Percentiles rank a stretch among this genome's conserved stretches.
phyloP scores from a whole-genome alignment of 2,329 filamentous ascomycete genomes.

The Aspergillus sp. region DNA sequence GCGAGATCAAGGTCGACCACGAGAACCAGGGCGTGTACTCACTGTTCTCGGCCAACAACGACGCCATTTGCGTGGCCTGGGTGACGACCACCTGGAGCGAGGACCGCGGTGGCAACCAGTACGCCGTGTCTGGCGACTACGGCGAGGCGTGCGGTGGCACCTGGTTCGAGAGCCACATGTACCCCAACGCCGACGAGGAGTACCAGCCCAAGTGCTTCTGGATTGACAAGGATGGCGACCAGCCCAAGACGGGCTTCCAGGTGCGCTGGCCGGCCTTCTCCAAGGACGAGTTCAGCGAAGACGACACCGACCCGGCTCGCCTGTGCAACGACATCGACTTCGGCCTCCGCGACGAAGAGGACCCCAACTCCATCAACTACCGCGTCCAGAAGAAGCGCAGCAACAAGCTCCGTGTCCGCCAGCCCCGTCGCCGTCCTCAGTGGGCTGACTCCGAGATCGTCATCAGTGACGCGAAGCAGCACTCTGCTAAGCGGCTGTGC shows the following conservation, averaged over 20 bases:
- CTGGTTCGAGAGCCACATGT: slow-evolving; percentile 13
- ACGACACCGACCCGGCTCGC: background rate
- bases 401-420: background rate
- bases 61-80: slow-evolving; percentile 14
- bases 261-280: slow-evolving; percentile 8
- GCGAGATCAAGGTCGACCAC: slow-evolving; percentile 8
- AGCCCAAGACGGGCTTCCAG: slow-evolving; percentile 10
- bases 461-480: background rate
- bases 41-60: slow-evolving; percentile 9
- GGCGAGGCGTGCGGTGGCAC: slow-evolving; percentile 9
- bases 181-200: slow-evolving; percentile 6
- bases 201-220: slow-evolving; percentile 13
- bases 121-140: slow-evolving; percentile 12
- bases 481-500: slow-evolving; percentile 6
- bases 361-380: slow-evolving; percentile 7
- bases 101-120: slow-evolving; percentile 9
- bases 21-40: slow-evolving; percentile 12
- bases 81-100: slow-evolving; percentile 13
- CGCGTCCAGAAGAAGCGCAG: slow-evolving; percentile 2
- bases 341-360: slow-evolving; percentile 6
- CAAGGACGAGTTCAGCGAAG: slow-evolving; percentile 2
- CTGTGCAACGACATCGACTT: slow-evolving; percentile 12
- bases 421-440: background rate
- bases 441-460: slow-evolving; percentile 5
- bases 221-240: slow-evolving; percentile 10